Evolutionary conservation across 202 grass and related monocot species (phyloP).

Genomic region (Zizania palustris): DNA sequence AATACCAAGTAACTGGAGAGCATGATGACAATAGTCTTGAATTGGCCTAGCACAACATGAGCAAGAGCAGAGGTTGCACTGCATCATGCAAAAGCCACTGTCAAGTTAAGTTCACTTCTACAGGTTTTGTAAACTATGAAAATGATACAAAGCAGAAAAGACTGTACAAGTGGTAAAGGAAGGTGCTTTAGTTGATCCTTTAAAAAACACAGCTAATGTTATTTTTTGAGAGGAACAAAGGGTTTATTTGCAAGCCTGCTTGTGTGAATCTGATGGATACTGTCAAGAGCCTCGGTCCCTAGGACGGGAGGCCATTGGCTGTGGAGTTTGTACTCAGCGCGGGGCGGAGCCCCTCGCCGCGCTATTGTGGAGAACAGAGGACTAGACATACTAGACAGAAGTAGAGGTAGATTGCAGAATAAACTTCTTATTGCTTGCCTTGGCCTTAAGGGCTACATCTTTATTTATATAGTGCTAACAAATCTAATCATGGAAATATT

Average conservation of each 20-base stretch:
- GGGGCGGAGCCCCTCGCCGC: too few species aligned
- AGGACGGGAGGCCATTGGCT: too few species aligned
- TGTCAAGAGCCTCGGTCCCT: too few species aligned
- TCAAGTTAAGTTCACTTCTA: constrained; percentile 27
- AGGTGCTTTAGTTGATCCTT: background rate
- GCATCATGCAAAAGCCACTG: constrained; percentile 36
- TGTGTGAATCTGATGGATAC: too few species aligned
- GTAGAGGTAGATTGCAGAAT: too few species aligned
- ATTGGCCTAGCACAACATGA: constrained; percentile 92
- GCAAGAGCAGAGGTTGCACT: constrained; percentile 89
- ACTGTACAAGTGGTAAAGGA: background rate
- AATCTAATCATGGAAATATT: too few species aligned
- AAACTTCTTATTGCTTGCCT: too few species aligned
- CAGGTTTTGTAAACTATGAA: constrained; percentile 14
- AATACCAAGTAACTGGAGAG: constrained; percentile 77
- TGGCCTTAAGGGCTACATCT: too few species aligned
- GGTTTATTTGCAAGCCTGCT: background rate
- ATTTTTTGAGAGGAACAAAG: background rate
- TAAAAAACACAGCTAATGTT: background rate
- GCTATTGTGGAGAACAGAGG: too few species aligned
- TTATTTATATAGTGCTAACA: too few species aligned
- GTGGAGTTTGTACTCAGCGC: too few species aligned
- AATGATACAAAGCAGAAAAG: background rate
- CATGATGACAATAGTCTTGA: constrained; percentile 94
- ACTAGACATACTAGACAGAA: too few species aligned